Percentiles rank a stretch among this genome's conserved stretches.
phyloP scores from a whole-genome alignment of 805 yeast species.

The Candida germanica region DNA sequence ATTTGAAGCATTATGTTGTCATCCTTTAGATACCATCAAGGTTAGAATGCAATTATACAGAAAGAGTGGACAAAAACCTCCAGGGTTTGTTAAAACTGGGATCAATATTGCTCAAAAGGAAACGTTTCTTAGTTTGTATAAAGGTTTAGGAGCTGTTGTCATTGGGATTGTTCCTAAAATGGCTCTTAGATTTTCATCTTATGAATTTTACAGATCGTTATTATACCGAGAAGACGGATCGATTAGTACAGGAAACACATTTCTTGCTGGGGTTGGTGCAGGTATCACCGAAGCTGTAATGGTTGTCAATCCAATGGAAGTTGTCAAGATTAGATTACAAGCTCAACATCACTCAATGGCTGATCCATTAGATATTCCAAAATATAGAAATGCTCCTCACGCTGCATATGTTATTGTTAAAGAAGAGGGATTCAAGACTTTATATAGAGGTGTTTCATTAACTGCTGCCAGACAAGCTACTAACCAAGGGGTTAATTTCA shows the following conservation, averaged over 20 bases:
- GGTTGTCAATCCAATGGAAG: slow-evolving; percentile 97
- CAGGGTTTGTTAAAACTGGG: slow-evolving; percentile 87
- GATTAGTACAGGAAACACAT: slow-evolving; percentile 71
- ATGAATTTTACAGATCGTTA: slow-evolving; percentile 77
- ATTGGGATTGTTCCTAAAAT: slow-evolving; percentile 97
- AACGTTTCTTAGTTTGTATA: slow-evolving; percentile 81
- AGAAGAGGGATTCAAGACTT: slow-evolving; percentile 87
- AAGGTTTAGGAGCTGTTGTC: slow-evolving; percentile 95
- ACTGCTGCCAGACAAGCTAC: slow-evolving; percentile 98
- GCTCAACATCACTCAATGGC: slow-evolving; percentile 90
- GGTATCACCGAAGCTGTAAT: slow-evolving; percentile 94
- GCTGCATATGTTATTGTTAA: slow-evolving; percentile 77
- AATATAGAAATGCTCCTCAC: slow-evolving; percentile 90
- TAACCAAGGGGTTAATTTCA: slow-evolving; percentile 97
- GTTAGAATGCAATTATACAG: slow-evolving; percentile 93
- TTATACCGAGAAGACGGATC: slow-evolving; percentile 62
- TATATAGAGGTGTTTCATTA: slow-evolving; percentile 91
- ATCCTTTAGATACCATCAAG: slow-evolving; percentile 96
- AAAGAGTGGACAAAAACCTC: slow-evolving; percentile 69
- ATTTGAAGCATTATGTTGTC: slow-evolving; percentile 96
- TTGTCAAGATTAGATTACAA: slow-evolving; percentile 92
- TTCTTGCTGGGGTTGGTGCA: slow-evolving; percentile 93
- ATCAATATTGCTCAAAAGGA: slow-evolving; percentile 72
- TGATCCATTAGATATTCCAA: slow-evolving; percentile 77
- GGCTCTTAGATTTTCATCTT: slow-evolving; percentile 95